Evolutionary conservation across 192 early-diverging fungal species (phyloP).

Genomic region (Polychytrium aggregatum): DNA sequence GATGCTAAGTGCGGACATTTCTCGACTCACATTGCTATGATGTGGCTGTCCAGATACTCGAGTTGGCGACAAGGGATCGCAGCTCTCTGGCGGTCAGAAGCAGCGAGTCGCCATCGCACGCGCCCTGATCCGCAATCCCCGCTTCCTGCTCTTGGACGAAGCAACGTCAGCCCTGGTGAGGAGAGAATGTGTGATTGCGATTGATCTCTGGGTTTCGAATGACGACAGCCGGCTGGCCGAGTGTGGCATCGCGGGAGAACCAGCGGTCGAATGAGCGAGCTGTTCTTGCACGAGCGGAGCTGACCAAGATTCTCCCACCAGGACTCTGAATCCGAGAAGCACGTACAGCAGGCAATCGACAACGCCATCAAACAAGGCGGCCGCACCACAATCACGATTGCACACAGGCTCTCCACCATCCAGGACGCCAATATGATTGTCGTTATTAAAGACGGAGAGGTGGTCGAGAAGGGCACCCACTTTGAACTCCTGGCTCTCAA

Average conservation of each 20-base stretch:
- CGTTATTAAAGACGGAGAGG: conserved; percentile 50
- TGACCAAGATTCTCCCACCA: too few species aligned
- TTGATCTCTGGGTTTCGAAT: too few species aligned
- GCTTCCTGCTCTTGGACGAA: conserved; percentile 77
- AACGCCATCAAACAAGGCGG: conserved; percentile 51
- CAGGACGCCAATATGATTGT: conserved; percentile 67
- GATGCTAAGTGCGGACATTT: too few species aligned
- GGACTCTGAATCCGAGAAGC: conserved; percentile 73
- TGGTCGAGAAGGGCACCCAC: conserved; percentile 62
- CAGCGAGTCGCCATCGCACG: conserved; percentile 66
- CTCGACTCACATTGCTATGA: too few species aligned
- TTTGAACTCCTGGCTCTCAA: conserved; percentile 42
- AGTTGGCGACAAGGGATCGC: conserved; percentile 39
- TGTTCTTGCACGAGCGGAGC: too few species aligned
- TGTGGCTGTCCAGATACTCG: too few species aligned
- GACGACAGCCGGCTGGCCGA: too few species aligned
- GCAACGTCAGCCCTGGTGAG: conserved; percentile 72
- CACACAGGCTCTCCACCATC: conserved; percentile 58
- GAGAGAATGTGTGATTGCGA: too few species aligned
- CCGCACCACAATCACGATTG: conserved; percentile 62
- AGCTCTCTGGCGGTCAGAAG: conserved; percentile 39
- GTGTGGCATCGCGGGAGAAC: too few species aligned
- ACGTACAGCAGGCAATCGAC: conserved; percentile 75
- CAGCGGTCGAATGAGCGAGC: too few species aligned
- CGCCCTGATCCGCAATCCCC: conserved; percentile 76